Percentiles rank a stretch among this genome's conserved stretches.
Conservation (phyloP, 306 rosid genomes). For the Prunus mongolica region DNA sequence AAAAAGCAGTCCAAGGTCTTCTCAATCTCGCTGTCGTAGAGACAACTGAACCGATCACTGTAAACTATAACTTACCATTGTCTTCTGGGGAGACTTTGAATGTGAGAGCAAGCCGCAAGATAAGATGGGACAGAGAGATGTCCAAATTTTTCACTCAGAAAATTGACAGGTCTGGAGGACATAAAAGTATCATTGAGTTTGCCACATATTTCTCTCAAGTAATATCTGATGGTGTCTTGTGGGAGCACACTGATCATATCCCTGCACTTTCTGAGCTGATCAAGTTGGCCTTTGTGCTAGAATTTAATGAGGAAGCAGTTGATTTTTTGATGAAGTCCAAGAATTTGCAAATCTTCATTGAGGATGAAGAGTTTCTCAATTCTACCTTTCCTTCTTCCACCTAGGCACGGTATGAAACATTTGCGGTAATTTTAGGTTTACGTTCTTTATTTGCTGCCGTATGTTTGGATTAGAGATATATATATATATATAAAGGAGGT, state of each 20-base stretch:
- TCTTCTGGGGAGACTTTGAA: conserved; percentile 32
- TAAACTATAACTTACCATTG: conserved; percentile 40
- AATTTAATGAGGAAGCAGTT: conserved; percentile 52
- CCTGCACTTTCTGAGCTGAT: conserved; percentile 52
- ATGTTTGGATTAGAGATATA: no score
- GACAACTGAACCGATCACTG: conserved; percentile 36
- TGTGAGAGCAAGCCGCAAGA: conserved; percentile 31
- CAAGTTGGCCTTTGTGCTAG: conserved; percentile 47
- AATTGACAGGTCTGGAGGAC: conserved; percentile 24
- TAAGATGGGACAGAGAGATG: conserved; percentile 40
- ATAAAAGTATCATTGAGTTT: conserved; percentile 32
- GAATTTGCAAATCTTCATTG: conserved; percentile 53
- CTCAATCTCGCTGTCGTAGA: conserved; percentile 32
- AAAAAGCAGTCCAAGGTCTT: conserved; percentile 44
- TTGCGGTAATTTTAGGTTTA: no score
- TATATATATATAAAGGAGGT: no score
- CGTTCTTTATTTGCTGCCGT: no score
- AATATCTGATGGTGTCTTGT: conserved; percentile 48
- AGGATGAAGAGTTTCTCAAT: conserved; percentile 56
- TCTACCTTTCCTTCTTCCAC: conserved; percentile 30
- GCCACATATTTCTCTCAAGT: conserved; percentile 60
- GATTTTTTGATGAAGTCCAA: conserved; percentile 57
- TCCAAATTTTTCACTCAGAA: conserved; percentile 36
- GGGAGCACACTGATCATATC: conserved; percentile 47
- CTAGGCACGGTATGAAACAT: no score